Evolutionary conservation across 2,329 filamentous ascomycete genomes (phyloP).

Genomic region (Trichoderma atroviride): DNA sequence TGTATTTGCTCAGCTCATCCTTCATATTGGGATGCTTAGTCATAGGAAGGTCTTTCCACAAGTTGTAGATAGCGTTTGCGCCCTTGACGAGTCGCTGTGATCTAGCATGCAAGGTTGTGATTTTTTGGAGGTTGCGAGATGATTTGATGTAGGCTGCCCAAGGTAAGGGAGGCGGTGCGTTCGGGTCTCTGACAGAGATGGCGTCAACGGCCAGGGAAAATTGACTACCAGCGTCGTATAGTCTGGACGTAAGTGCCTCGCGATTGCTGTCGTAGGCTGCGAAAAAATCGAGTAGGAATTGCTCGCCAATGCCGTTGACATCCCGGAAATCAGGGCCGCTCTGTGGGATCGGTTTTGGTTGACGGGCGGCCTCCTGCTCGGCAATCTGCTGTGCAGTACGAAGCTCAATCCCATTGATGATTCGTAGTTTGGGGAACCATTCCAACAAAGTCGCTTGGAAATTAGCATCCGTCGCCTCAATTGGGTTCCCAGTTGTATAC

Average conservation of each 20-base stretch:
- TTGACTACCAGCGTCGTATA: conserved; percentile 75
- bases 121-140: conserved; percentile 75
- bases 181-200: conserved; percentile 52
- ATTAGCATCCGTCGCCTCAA: conserved; percentile 61
- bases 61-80: conserved; percentile 62
- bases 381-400: conserved; percentile 72
- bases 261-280: conserved; percentile 73
- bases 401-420: conserved; percentile 74
- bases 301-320: conserved; percentile 71
- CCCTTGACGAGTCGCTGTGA: conserved; percentile 70
- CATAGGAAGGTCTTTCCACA: conserved; percentile 70
- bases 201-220: conserved; percentile 78
- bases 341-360: conserved; percentile 63
- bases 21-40: conserved; percentile 75
- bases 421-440: conserved; percentile 81
- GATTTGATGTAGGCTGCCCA: conserved; percentile 78
- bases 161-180: conserved; percentile 50
- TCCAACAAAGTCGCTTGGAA: conserved; percentile 70
- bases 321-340: conserved; percentile 72
- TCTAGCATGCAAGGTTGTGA: conserved; percentile 62
- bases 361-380: conserved; percentile 52
- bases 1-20: conserved; percentile 70
- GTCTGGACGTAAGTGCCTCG: conserved; percentile 60
- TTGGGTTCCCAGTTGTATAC: conserved; percentile 75
- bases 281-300: conserved; percentile 76